These are phyloP conservation scores for Nitzschia sp. DNA, from an alignment of 108 stramenopile genomes.

Conservation along the genomic window DNA sequence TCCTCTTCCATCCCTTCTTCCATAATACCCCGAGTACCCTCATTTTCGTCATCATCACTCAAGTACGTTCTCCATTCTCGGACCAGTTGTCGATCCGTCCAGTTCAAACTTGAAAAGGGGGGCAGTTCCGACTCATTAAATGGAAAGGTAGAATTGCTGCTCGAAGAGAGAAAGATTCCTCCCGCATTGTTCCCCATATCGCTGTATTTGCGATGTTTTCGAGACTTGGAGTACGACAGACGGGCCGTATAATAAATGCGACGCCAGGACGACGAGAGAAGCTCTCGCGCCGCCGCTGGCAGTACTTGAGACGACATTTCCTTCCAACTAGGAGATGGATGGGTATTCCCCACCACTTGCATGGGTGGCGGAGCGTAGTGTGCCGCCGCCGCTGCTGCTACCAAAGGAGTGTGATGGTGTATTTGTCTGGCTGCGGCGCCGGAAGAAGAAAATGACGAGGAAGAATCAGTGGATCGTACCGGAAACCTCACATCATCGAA, in stretches of 20 bases:
- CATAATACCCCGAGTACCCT: no score
- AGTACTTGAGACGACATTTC: constrained; percentile 51
- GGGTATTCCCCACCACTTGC: constrained; percentile 15
- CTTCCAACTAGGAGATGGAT: constrained; percentile 44
- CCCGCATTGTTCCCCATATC: constrained; percentile 45
- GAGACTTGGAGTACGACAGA: constrained; percentile 32
- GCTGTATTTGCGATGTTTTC: constrained; percentile 52
- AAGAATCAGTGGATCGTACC: neutral
- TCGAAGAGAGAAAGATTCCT: constrained; percentile 25
- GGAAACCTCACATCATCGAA: neutral
- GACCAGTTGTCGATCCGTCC: constrained; percentile 86
- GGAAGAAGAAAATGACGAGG: neutral
- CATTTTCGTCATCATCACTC: constrained; percentile 20
- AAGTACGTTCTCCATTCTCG: constrained; percentile 83
- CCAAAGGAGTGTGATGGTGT: neutral
- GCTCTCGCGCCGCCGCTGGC: constrained; percentile 51
- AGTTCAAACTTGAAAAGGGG: constrained; percentile 66
- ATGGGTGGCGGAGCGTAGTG: no score
- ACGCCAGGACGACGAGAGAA: constrained; percentile 36
- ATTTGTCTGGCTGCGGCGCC: neutral
- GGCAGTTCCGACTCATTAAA: constrained; percentile 30
- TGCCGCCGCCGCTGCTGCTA: neutral
- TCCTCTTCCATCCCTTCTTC: neutral
- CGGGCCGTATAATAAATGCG: constrained; percentile 48
- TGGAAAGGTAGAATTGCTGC: neutral